Evolutionary conservation across 116 monocot species (phyloP).

Genomic region (Papilionanthe hybrid): DNA sequence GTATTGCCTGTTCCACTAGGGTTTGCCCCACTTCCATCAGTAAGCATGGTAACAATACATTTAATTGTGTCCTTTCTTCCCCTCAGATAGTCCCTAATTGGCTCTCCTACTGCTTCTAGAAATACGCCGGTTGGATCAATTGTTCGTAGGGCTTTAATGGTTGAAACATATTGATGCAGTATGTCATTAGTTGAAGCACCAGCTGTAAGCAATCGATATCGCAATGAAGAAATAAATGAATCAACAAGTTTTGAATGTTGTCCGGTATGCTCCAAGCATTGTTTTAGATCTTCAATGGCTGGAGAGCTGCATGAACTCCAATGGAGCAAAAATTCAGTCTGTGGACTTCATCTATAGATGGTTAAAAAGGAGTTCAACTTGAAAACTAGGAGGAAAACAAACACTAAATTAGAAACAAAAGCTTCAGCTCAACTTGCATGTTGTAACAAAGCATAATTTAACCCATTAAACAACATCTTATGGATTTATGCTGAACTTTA

Average conservation of each 20-base stretch:
- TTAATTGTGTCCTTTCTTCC: conserved; percentile 98
- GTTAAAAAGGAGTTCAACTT: neutral
- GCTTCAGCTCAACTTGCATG: neutral
- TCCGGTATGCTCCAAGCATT: conserved; percentile 91
- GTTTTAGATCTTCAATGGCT: conserved; percentile 91
- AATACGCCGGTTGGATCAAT: conserved; percentile 93
- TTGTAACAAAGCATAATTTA: neutral
- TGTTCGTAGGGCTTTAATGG: conserved; percentile 85
- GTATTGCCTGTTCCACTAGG: conserved; percentile 50
- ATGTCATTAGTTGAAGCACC: conserved; percentile 99
- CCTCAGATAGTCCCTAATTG: conserved; percentile 86
- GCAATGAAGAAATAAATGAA: conserved; percentile 84
- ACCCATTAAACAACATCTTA: neutral
- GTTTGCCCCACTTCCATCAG: conserved; percentile 79
- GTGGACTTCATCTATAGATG: neutral
- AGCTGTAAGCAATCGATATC: conserved; percentile 88
- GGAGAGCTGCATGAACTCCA: conserved; percentile 58
- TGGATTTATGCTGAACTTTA: neutral
- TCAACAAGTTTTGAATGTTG: conserved; percentile 96
- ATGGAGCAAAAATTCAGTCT: neutral
- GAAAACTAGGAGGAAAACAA: neutral
- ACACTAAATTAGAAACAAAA: neutral
- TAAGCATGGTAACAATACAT: conserved; percentile 98
- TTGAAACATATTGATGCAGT: conserved; percentile 96
- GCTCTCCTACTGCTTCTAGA: conserved; percentile 92